Evolutionary conservation across 768 basidiomycete species (phyloP).

Genomic region (Tricholoma sp.): DNA sequence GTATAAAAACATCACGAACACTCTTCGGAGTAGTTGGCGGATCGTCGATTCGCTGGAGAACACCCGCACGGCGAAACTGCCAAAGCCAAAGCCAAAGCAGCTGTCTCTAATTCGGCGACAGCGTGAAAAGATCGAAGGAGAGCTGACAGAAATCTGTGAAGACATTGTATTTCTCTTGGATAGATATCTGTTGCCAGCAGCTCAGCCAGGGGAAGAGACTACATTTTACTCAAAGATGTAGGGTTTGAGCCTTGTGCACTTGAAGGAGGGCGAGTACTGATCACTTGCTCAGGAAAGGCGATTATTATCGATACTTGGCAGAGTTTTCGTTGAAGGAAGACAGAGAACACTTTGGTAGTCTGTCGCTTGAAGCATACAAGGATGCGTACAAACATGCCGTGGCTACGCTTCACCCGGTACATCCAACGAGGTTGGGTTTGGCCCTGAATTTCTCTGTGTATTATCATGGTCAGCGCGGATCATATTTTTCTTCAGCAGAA

Average conservation of each 20-base stretch:
- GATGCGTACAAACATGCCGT: constrained; percentile 79
- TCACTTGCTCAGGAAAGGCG: constrained; percentile 42
- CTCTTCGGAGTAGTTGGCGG: constrained; percentile 81
- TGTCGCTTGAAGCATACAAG: constrained; percentile 83
- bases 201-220: constrained; percentile 72
- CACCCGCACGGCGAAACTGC: constrained; percentile 47
- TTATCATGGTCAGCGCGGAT: constrained; percentile 53
- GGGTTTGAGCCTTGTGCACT: constrained; percentile 17
- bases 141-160: constrained; percentile 73
- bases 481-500: not conserved
- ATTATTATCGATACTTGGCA: constrained; percentile 88
- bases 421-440: constrained; percentile 84
- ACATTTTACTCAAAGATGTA: constrained; percentile 92
- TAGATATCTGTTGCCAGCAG: constrained; percentile 36
- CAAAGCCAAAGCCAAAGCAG: constrained; percentile 32
- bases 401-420: constrained; percentile 66
- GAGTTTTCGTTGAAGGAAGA: constrained; percentile 75
- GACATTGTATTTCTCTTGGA: constrained; percentile 74
- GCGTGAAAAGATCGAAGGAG: constrained; percentile 70
- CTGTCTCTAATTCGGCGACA: constrained; percentile 58
- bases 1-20: constrained; percentile 87
- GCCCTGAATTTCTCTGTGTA: constrained; percentile 94
- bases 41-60: constrained; percentile 74
- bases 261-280: not conserved
- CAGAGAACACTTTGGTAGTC: constrained; percentile 62